Base-by-base conservation (phyloP, 768 basidiomycete genomes). In the Suillus ampliporus region DNA sequence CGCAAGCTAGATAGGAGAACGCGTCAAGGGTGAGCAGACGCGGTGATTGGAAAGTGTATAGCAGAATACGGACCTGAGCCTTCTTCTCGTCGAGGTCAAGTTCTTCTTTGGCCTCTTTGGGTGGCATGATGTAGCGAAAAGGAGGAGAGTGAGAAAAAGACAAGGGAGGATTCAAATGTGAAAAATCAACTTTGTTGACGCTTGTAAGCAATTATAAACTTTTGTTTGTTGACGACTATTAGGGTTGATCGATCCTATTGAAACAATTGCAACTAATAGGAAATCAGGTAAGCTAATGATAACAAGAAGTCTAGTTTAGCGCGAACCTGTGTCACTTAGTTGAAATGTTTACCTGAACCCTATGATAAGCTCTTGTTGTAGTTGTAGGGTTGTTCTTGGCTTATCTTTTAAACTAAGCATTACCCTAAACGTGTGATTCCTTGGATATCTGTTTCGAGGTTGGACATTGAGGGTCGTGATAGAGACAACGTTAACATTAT, bases 1-100 rank as follows among this genome's bases (percentile, higher is more conserved):
- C 38, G 83, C 80, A 73, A 90, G 82, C 89, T 91, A 68, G 60
- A 68, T 61, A 60, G 65, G 68, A 65, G 71, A 62, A 62, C 60
- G 52, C 2, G 28, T 66, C 65, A 66, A 73, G 67, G 65, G 64
- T 58, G 44, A 51, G 50, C 34, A 35, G 38, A 46, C 19, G 46
- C 28, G 47, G 53, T 15, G 64, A 64, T 65, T 63, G 61, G 66
- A 19, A 31, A 5, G 11, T 19, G 17, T 38, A 11, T 17, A 10
- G 23, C 19, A 60, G 41, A 63, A 59, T 37, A 63, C 73, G 51
- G 19, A 77, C 74, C 71, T 76, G 71, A 60, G 74, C 63, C 68
- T 62, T 77, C 15, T 68, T 67, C 17, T 68, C 61, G 34, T 77
- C 73, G 58, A 44, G 31, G 50, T 76, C 73, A 15, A 71, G 62